Percentiles rank a stretch among this genome's conserved stretches.
phyloP scores from a whole-genome alignment of 176 grass and related monocot genomes.

The Oryza longistaminata region DNA sequence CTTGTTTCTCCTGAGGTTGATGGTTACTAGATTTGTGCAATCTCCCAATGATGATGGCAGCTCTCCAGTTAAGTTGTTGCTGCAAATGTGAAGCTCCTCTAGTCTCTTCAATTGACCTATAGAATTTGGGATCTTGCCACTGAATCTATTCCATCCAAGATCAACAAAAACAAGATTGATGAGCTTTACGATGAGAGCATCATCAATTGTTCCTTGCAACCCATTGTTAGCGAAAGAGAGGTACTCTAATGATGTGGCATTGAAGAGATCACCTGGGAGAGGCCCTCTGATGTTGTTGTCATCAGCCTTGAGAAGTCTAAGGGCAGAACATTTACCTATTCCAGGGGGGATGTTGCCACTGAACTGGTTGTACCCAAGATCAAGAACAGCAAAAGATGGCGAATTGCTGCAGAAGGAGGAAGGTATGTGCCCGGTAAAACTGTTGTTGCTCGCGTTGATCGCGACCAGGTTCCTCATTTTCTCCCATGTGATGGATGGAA shows the following conservation, averaged over 20 bases:
- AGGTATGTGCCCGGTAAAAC: constrained; percentile 15
- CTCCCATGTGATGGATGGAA: background rate
- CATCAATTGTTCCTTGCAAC: background rate
- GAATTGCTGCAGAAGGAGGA: background rate
- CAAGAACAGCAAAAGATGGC: background rate
- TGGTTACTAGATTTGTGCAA: background rate
- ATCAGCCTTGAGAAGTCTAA: too few relatives aligned
- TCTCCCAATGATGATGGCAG: background rate
- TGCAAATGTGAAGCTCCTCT: constrained; percentile 10
- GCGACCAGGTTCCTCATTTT: background rate
- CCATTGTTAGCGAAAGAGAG: constrained; percentile 16
- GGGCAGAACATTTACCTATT: too few relatives aligned
- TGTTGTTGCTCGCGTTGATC: constrained; percentile 39
- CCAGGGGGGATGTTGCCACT: background rate
- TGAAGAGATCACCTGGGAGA: background rate
- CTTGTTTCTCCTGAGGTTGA: constrained; percentile 17
- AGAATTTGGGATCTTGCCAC: constrained; percentile 4
- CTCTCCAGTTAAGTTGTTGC: background rate
- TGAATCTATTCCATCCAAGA: constrained; percentile 14
- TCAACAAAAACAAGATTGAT: constrained; percentile 9
- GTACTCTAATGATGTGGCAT: background rate
- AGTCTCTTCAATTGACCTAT: constrained; percentile 6
- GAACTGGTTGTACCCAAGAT: background rate
- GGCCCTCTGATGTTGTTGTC: too few relatives aligned
- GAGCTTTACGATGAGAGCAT: background rate